Base-by-base conservation (phyloP, 768 basidiomycete genomes). In the Boletus sp. region DNA sequence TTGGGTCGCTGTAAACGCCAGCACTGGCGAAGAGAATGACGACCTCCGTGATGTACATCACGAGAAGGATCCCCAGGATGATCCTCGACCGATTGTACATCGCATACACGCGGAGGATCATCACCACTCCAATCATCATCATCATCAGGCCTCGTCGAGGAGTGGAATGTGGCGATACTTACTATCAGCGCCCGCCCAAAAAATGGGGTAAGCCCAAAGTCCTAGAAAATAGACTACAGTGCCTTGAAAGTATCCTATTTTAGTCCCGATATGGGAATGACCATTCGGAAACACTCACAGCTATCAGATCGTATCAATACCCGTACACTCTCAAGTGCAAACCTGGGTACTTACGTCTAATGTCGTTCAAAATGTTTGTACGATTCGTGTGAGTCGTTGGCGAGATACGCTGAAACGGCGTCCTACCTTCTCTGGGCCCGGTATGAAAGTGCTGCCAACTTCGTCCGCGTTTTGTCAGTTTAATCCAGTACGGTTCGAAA, bases 11-110 rank as follows among this genome's bases (percentile, higher is more conserved):
- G 15, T 39, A 12, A 39, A 39, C 15, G 30, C 39, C 12, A 35
- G 39, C 24, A 20, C 20, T 35, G 10, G 48, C 33, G 17, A 55
- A 7, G 7, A 58, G 24, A 8, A 55, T 9, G 46, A 44, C 18
- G 6, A 59, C 5, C 29, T 46, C 24, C 1, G 50, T 2, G 5
- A 42, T 11, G 37, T 54, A 59, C 3, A 55, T 18, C 39, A 50
- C 44, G 10, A 58, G 48, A 11, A 58, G 57, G 7, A 40, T 7
- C 7, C 29, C 18, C 3, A 58, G 52, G 32, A 54, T 39, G 20
- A 58, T 39, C 52, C 29, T 50, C 15, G 57, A 58, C 18, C 36
- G 44, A 40, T 51, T 47, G 33, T 33, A 33, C 33, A 33, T 33
- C 11, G 33, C 33, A 33, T 33, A 33, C 33, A 33, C 33, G 7